phyloP scores from a whole-genome alignment of 2,329 filamentous ascomycete species.

The Alternaria incomplexa region DNA sequence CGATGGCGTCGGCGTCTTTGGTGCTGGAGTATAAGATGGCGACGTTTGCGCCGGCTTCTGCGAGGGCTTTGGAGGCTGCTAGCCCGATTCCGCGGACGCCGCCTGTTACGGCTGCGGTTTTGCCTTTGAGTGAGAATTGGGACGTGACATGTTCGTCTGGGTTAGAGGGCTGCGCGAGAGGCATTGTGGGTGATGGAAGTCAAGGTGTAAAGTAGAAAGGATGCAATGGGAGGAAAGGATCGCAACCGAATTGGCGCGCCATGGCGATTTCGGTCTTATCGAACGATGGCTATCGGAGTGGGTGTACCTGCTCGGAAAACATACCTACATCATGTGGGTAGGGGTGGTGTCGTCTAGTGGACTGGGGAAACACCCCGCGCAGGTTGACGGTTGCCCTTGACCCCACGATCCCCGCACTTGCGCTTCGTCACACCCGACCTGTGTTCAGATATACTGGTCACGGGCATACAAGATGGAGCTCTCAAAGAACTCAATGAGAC shows the following conservation, averaged over 20 bases:
- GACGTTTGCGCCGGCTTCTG: slow-evolving; percentile 49
- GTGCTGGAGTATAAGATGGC: slow-evolving; percentile 31
- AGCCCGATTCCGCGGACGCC: slow-evolving; percentile 61
- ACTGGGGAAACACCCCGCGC: not conserved
- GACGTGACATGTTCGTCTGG: slow-evolving; percentile 11
- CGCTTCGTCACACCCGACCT: not conserved
- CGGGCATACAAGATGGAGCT: not conserved
- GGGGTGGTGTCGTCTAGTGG: slow-evolving; percentile 25
- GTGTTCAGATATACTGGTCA: not conserved
- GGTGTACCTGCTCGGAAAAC: not conserved
- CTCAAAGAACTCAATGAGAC: not conserved
- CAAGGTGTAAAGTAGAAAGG: not conserved
- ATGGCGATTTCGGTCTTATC: not conserved
- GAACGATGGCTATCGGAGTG: not conserved
- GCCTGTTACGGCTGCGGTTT: slow-evolving; percentile 49
- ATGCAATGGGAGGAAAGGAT: not conserved
- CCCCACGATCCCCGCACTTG: slow-evolving; percentile 5
- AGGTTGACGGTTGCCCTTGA: slow-evolving; percentile 4
- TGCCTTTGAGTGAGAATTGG: slow-evolving; percentile 33
- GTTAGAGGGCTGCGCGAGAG: slow-evolving; percentile 13
- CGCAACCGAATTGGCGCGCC: not conserved
- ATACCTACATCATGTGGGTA: not conserved
- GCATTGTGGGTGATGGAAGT: not conserved
- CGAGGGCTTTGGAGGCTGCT: slow-evolving; percentile 28
- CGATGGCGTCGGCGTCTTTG: slow-evolving; percentile 19